These are phyloP conservation scores for Oryza glumipatula DNA, from an alignment of 176 grass and related monocot genomes.

Conservation along the genomic window DNA sequence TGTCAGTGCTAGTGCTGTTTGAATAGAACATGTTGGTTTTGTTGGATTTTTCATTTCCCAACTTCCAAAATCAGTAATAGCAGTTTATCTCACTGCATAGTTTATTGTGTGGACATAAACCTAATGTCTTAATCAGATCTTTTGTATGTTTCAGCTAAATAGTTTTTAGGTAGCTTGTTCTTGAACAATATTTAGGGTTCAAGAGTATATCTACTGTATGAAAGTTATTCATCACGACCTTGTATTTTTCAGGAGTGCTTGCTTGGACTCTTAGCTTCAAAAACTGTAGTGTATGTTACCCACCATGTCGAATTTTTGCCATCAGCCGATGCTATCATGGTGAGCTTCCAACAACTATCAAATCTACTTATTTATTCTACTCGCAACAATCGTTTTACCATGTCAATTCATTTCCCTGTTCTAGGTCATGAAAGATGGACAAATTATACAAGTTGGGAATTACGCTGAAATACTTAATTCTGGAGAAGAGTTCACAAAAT, in stretches of 20 bases:
- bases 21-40: too few species aligned
- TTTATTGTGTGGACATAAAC: too few species aligned
- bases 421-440: slow-evolving; percentile 69
- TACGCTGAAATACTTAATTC: slow-evolving; percentile 59
- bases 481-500: slow-evolving; percentile 58
- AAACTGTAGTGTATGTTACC: slow-evolving; percentile 80
- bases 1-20: too few species aligned
- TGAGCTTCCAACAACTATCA: slow-evolving; percentile 7
- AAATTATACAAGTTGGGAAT: slow-evolving; percentile 60
- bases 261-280: slow-evolving; percentile 50
- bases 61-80: too few species aligned
- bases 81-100: too few species aligned
- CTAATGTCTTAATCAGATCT: too few species aligned
- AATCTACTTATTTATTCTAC: neutral
- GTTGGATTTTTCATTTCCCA: too few species aligned
- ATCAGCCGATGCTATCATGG: slow-evolving; percentile 69
- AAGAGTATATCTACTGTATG: neutral
- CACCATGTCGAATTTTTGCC: slow-evolving; percentile 79
- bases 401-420: slow-evolving; percentile 13
- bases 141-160: neutral
- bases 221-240: neutral
- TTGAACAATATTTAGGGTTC: neutral
- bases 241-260: slow-evolving; percentile 70
- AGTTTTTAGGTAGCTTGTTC: neutral
- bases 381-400: neutral